Evolutionary conservation across 2,329 filamentous ascomycete genomes (phyloP).

Genomic region (Fusarium sp.): DNA sequence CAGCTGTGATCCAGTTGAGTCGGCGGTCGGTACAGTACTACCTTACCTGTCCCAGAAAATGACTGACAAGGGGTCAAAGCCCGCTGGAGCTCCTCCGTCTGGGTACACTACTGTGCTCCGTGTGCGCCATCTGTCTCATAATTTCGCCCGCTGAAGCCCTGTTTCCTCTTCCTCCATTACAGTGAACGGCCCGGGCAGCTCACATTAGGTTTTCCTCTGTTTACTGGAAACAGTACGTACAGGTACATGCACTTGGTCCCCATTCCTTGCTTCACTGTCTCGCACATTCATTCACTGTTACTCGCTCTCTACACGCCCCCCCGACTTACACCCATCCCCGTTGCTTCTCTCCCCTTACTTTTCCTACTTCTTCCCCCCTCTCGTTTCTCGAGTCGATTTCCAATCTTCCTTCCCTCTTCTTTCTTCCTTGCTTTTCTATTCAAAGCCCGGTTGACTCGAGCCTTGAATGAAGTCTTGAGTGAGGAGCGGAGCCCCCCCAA

Average conservation of each 20-base stretch:
- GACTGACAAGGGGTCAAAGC: conserved; percentile 30
- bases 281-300: conserved; percentile 15
- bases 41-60: conserved; percentile 23
- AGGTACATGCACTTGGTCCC: conserved; percentile 14
- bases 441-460: conserved; percentile 45
- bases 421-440: conserved; percentile 35
- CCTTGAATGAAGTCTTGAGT: conserved; percentile 41
- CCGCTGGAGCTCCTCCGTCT: conserved; percentile 4
- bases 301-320: conserved; percentile 28
- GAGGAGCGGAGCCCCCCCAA: conserved; percentile 41
- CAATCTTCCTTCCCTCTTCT: conserved; percentile 22
- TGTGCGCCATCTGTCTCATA: conserved; percentile 40
- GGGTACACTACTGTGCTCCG: conserved; percentile 2
- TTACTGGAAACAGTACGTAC: conserved; percentile 31
- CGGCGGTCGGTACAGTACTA: conserved; percentile 3
- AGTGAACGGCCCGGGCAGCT: too few species aligned
- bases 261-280: conserved; percentile 41
- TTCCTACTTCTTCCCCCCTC: conserved; percentile 25
- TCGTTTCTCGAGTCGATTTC: conserved; percentile 28
- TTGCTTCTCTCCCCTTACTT: conserved; percentile 36
- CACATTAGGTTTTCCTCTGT: too few species aligned
- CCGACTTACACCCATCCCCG: conserved; percentile 29
- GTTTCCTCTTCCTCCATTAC: neutral
- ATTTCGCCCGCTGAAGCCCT: conserved; percentile 29
- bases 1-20: conserved; percentile 31